phyloP scores from a whole-genome alignment of 2,329 filamentous ascomycete genomes.

The Acephala macrosclerotiorum region DNA sequence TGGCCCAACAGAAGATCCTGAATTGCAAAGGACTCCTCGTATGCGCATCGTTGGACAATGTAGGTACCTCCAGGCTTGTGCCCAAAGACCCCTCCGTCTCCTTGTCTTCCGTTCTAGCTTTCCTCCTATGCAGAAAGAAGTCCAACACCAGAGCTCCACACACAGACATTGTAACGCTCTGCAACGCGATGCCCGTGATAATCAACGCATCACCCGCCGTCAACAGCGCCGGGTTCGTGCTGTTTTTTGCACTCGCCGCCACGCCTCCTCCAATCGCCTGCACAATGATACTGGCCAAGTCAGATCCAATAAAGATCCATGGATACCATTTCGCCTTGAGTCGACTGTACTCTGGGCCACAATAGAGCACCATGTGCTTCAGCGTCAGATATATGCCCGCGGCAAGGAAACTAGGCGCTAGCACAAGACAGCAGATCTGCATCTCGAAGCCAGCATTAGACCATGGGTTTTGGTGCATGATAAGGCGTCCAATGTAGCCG shows the following conservation, averaged over 20 bases:
- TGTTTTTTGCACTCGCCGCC: slow-evolving; percentile 50
- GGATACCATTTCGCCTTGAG: slow-evolving; percentile 59
- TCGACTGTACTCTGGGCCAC: slow-evolving; percentile 58
- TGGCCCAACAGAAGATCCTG: slow-evolving; percentile 26
- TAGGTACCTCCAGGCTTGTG: slow-evolving; percentile 6
- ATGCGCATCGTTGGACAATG: slow-evolving; percentile 7
- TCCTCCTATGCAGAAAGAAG: slow-evolving; percentile 23
- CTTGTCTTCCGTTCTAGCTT: slow-evolving; percentile 14
- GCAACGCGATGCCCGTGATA: slow-evolving; percentile 47
- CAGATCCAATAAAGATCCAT: slow-evolving; percentile 65
- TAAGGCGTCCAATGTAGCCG: slow-evolving; percentile 60
- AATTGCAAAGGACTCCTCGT: slow-evolving; percentile 14
- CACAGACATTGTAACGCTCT: slow-evolving; percentile 46
- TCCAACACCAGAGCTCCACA: slow-evolving; percentile 35
- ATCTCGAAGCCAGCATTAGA: slow-evolving; percentile 60
- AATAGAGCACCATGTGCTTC: slow-evolving; percentile 61
- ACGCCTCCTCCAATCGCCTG: slow-evolving; percentile 65
- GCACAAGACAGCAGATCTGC: slow-evolving; percentile 65
- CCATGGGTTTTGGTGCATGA: slow-evolving; percentile 58
- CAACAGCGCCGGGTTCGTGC: slow-evolving; percentile 37
- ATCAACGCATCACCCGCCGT: slow-evolving; percentile 45
- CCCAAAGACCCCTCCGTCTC: slow-evolving; percentile 3
- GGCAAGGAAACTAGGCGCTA: slow-evolving; percentile 58
- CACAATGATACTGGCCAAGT: slow-evolving; percentile 62
- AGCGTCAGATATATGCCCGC: slow-evolving; percentile 69